phyloP scores from a whole-genome alignment of 176 grass and related monocot genomes.

The Bothriochloa decipiens region DNA sequence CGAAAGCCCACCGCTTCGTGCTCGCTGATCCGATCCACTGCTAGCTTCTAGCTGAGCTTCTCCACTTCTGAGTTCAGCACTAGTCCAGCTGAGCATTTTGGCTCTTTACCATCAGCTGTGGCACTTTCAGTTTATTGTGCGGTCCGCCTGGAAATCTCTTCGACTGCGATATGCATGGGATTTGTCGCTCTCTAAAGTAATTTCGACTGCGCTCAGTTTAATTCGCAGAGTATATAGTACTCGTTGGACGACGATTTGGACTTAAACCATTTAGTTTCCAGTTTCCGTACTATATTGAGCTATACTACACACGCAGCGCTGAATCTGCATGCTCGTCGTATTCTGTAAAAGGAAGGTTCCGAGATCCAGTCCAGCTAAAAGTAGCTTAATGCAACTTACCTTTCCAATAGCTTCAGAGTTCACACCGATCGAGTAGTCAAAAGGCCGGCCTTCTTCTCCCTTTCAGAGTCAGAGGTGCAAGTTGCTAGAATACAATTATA shows the following conservation, averaged over 20 bases:
- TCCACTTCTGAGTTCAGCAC: not conserved
- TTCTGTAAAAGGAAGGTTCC: slow-evolving; percentile 7
- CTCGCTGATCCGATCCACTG: not conserved
- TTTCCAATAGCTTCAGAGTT: not conserved
- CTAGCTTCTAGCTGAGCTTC: not conserved
- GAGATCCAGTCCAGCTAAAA: not conserved
- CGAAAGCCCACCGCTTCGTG: not conserved
- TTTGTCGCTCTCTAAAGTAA: not conserved
- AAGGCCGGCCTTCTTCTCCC: not conserved
- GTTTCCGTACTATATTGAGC: no score
- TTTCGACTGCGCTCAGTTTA: no score
- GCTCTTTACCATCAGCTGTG: not conserved
- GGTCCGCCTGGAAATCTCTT: not conserved
- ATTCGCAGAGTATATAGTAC: no score
- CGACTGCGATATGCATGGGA: not conserved
- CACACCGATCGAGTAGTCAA: not conserved
- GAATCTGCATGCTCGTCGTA: not conserved
- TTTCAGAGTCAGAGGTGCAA: slow-evolving; percentile 3
- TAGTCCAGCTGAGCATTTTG: not conserved
- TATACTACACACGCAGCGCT: no score
- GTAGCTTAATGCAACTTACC: not conserved
- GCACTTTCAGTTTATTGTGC: slow-evolving; percentile 20
- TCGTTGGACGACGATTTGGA: no score
- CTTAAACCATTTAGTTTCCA: no score
- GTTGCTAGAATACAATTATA: not conserved